Base-by-base conservation (phyloP, 2,329 filamentous ascomycete genomes). In the Neonectria magnoliae region DNA sequence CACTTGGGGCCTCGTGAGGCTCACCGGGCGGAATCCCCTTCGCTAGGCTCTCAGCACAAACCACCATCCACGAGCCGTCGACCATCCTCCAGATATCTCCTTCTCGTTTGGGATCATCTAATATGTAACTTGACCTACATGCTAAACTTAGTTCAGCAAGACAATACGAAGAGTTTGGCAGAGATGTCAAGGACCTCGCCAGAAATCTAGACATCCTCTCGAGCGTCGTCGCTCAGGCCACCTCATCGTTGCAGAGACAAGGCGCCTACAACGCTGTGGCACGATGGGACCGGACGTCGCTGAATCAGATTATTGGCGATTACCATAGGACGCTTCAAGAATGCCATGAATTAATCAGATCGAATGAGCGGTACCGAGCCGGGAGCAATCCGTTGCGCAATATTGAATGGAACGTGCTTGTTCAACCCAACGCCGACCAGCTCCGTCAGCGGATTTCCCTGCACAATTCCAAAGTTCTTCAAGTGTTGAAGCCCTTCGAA, bases 361-460 rank as follows among this genome's bases (percentile, higher is more conserved):
- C 69, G 2, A 80, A 80, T 52, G 56, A 65, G 13, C 75, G 74
- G 3, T 79, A 77, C 61, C 66, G 69, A 10, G 54, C 65, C 9
- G 66, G 70, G 13, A 66, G 62, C 29, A 73, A 71, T 9, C 72
- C 77, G 14, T 29, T 78, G 16, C 70, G 70, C 22, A 80, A 77
- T 63, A 68, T 80, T 22, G 75, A 78, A 60, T 80, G 77, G 77
- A 80, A 80, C 63, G 67, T 76, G 1, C 68, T 79, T 14, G 76
- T 79, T 6, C 75, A 78, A 52, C 77, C 77, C 1, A 65, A 51
- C 14, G 78, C 73, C 25, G 76, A 80, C 20, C 70, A 72, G 25
- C 67, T 80, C 8, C 75, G 77, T 6, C 64, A 71, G 33, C 70
- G 73, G 7, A 77, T 80, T 20, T 63, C 67, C n/a, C 63, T 79